Evolutionary conservation across 2,329 filamentous ascomycete species (phyloP).

Genomic region (Didymella pinodella): DNA sequence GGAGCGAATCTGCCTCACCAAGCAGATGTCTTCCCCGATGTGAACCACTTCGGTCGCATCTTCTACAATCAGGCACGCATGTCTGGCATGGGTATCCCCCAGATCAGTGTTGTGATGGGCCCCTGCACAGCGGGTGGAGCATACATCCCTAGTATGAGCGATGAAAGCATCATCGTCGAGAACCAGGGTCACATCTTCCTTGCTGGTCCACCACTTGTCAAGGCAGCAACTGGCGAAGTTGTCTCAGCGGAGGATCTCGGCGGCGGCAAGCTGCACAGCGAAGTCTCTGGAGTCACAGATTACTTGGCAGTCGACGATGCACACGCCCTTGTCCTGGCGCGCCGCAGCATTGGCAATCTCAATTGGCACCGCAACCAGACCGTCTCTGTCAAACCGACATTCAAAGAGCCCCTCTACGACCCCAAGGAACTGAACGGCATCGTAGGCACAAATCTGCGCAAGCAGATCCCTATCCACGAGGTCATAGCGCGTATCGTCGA

Average conservation of each 20-base stretch:
- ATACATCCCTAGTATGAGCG: conserved; percentile 96
- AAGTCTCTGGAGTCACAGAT: conserved; percentile 91
- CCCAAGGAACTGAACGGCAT: conserved; percentile 84
- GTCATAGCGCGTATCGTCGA: conserved; percentile 94
- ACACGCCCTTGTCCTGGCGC: conserved; percentile 84
- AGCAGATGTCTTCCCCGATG: conserved; percentile 93
- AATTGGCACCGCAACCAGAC: conserved; percentile 74
- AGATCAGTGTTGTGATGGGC: conserved; percentile 96
- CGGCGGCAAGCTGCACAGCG: conserved; percentile 87
- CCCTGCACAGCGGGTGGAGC: conserved; percentile 95
- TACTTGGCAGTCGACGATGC: conserved; percentile 95
- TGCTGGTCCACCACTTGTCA: conserved; percentile 90
- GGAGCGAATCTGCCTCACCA: conserved; percentile 95
- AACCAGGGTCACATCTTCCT: conserved; percentile 98
- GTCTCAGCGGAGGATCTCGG: conserved; percentile 91
- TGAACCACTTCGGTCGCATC: conserved; percentile 94
- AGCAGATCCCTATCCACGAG: conserved; percentile 84
- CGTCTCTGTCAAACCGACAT: conserved; percentile 52
- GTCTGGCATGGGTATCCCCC: conserved; percentile 86
- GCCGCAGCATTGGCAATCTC: conserved; percentile 84
- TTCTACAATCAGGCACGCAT: conserved; percentile 98
- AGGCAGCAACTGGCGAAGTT: conserved; percentile 92
- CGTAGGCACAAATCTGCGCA: conserved; percentile 86
- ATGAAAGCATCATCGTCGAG: conserved; percentile 95
- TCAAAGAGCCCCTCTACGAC: conserved; percentile 80